Evolutionary conservation across 2,329 filamentous ascomycete species (phyloP).

Genomic region (Arachnomyces sp.): DNA sequence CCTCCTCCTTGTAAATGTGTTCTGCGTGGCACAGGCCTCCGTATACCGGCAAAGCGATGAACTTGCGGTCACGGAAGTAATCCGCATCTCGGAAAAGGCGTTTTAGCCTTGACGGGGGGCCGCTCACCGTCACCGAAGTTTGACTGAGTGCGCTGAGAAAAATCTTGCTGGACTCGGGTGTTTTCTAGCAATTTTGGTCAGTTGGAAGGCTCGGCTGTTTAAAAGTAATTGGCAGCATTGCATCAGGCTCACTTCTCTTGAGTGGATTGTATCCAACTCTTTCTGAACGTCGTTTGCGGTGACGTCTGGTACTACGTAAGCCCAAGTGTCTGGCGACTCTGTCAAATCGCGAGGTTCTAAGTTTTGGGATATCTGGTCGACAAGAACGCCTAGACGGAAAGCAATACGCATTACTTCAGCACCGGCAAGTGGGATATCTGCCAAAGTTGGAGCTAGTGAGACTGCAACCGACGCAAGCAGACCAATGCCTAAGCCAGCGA

Average conservation of each 20-base stretch:
- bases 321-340: slow-evolving; percentile 17
- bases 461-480: slow-evolving; percentile 39
- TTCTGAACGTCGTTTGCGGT: slow-evolving; percentile 15
- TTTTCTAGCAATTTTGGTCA: slow-evolving; percentile 8
- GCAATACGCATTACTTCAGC: slow-evolving; percentile 38
- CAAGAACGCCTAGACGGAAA: slow-evolving; percentile 42
- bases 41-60: slow-evolving; percentile 20
- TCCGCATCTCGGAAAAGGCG: slow-evolving; percentile 15
- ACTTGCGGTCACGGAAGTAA: slow-evolving; percentile 16
- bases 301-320: slow-evolving; percentile 18
- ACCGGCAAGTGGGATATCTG: slow-evolving; percentile 34
- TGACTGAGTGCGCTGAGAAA: slow-evolving; percentile 19
- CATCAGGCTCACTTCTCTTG: slow-evolving; percentile 9
- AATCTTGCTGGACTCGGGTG: slow-evolving; percentile 13
- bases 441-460: slow-evolving; percentile 29
- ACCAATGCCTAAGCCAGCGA: slow-evolving; percentile 41
- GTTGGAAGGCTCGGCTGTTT: background rate
- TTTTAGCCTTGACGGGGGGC: slow-evolving; percentile 20
- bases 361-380: slow-evolving; percentile 36
- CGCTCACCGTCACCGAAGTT: slow-evolving; percentile 19
- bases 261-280: slow-evolving; percentile 18
- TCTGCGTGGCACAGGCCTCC: slow-evolving; percentile 31
- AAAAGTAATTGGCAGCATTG: background rate
- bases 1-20: slow-evolving; percentile 37
- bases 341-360: slow-evolving; percentile 30